Conservation (phyloP, 352 stramenopile genomes). For the Aphanomyces stellatus region DNA sequence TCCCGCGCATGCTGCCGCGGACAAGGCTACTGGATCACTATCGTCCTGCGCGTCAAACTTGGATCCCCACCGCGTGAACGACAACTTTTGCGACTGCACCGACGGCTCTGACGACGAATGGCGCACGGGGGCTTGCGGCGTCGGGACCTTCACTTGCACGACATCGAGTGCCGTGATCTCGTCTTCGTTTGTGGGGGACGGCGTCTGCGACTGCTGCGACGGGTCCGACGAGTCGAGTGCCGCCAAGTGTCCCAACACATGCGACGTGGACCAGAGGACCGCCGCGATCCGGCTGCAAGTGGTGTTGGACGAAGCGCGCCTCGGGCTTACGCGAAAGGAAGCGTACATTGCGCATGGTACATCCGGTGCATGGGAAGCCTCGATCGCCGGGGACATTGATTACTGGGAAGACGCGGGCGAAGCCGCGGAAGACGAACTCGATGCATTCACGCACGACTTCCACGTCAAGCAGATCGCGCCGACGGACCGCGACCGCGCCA, state of each 20-base stretch:
- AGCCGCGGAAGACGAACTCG: background rate
- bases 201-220: conserved; percentile 97
- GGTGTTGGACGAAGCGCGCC: background rate
- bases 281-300: background rate
- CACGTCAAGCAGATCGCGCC: background rate
- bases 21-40: no score
- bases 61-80: conserved; percentile 48
- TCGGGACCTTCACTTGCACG: conserved; percentile 33
- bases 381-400: background rate
- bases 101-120: conserved; percentile 84
- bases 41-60: background rate
- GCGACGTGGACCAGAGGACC: background rate
- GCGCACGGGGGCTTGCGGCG: conserved; percentile 59
- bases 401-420: background rate
- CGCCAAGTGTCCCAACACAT: conserved; percentile 34
- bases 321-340: background rate
- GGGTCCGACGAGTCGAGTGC: conserved; percentile 82
- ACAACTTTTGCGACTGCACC: conserved; percentile 91
- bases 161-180: conserved; percentile 22
- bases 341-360: background rate
- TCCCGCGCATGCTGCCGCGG: no score
- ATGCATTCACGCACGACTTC: background rate
- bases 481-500: background rate
- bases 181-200: conserved; percentile 74
- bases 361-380: background rate